Evolutionary conservation across 345 rosid genomes (phyloP).

Genomic region (Citrus mangshanensis): DNA sequence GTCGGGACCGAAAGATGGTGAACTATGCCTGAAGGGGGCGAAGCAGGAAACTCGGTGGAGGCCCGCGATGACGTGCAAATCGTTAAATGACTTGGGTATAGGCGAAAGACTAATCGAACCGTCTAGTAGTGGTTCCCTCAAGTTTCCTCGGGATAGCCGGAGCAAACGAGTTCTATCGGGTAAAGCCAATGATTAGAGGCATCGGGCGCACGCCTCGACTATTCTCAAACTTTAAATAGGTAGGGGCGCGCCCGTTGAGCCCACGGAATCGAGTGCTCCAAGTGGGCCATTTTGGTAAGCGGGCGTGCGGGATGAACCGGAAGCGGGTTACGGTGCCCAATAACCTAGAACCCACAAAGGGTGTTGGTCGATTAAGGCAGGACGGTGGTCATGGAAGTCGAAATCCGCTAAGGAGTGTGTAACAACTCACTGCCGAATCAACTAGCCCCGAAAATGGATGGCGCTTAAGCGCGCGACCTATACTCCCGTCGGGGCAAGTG

Average conservation of each 20-base stretch:
- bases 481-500: too few species aligned
- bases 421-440: too few species aligned
- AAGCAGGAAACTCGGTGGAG: too few species aligned
- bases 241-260: background rate
- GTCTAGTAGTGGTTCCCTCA: conserved; percentile 55
- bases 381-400: too few species aligned
- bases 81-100: conserved; percentile 40
- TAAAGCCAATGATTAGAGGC: conserved; percentile 5
- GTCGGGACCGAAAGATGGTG: too few species aligned
- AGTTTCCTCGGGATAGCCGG: conserved; percentile 43
- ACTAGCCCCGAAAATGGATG: too few species aligned
- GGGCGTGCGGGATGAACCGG: background rate
- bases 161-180: conserved; percentile 3
- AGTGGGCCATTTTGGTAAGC: background rate
- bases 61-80: too few species aligned
- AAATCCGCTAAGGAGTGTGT: too few species aligned
- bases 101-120: conserved; percentile 54
- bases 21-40: too few species aligned
- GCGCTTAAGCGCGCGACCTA: too few species aligned
- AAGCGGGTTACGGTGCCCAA: background rate
- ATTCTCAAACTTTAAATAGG: conserved; percentile 1
- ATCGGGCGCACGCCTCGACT: background rate
- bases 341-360: too few species aligned
- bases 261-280: background rate
- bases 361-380: too few species aligned